phyloP scores from a whole-genome alignment of 2,329 filamentous ascomycete genomes.

The Neonectria punicea region DNA sequence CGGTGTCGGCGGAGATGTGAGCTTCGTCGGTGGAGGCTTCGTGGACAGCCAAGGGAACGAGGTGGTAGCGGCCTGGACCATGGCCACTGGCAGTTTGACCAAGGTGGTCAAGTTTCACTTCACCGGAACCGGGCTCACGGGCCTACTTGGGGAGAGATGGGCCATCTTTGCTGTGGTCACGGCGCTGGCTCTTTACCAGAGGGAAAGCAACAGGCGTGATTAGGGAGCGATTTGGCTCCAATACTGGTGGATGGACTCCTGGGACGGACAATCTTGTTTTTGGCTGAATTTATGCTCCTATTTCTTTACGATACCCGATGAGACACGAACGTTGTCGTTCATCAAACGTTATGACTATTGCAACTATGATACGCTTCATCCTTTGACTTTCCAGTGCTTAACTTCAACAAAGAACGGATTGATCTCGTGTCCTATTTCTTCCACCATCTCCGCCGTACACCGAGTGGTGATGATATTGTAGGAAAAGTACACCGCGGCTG shows the following conservation, averaged over 20 bases:
- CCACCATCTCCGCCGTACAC: too few relatives aligned
- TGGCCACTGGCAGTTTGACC: constrained; percentile 24
- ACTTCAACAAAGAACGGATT: not conserved
- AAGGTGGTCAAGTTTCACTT: constrained; percentile 38
- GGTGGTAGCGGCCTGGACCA: constrained; percentile 38
- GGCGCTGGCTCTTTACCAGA: constrained; percentile 31
- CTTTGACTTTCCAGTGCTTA: not conserved
- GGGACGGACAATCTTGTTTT: not conserved
- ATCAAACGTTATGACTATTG: not conserved
- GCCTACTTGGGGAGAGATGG: constrained; percentile 40
- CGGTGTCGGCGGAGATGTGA: not conserved
- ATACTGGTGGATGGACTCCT: not conserved
- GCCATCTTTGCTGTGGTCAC: constrained; percentile 40
- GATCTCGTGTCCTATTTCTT: not conserved
- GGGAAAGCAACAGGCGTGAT: constrained; percentile 1
- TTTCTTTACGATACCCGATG: constrained; percentile 12
- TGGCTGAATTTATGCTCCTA: not conserved
- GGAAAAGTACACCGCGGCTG: too few relatives aligned
- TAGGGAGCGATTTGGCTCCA: not conserved
- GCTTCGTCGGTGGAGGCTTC: constrained; percentile 26
- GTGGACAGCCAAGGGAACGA: constrained; percentile 34
- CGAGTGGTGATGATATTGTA: too few relatives aligned
- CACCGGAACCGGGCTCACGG: constrained; percentile 36
- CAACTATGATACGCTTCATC: not conserved
- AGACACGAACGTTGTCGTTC: not conserved